phyloP scores from a whole-genome alignment of 352 stramenopile species.

The Saprolegnia parasitica region DNA sequence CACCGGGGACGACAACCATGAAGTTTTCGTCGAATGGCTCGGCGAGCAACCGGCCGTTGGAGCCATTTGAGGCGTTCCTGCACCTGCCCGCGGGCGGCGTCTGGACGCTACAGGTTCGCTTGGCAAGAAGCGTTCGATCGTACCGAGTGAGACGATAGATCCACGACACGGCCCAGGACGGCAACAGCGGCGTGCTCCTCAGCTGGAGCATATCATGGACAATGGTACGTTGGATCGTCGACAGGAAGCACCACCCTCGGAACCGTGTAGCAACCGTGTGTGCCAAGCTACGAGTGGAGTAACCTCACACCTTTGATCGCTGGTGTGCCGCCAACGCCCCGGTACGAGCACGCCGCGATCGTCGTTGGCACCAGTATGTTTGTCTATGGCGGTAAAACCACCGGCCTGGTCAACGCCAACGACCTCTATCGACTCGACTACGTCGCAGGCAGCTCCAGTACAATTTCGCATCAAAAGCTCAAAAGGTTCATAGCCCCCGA shows the following conservation, averaged over 20 bases:
- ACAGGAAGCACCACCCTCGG: neutral
- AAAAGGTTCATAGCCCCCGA: too few relatives aligned
- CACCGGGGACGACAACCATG: conserved; percentile 34
- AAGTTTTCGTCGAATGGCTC: conserved; percentile 34
- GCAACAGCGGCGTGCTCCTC: conserved; percentile 40
- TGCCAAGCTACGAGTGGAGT: conserved; percentile 51
- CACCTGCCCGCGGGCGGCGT: conserved; percentile 46
- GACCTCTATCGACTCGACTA: conserved; percentile 72
- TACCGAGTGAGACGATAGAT: neutral
- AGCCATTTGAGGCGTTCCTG: conserved; percentile 54
- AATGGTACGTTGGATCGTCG: conserved; percentile 18
- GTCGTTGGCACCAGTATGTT: conserved; percentile 62
- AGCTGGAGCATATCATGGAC: conserved; percentile 55
- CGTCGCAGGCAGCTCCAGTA: conserved; percentile 27
- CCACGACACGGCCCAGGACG: conserved; percentile 32
- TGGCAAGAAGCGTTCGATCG: neutral
- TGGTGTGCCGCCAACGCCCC: conserved; percentile 40
- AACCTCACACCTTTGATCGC: conserved; percentile 35
- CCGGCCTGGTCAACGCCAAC: conserved; percentile 34
- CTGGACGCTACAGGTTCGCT: conserved; percentile 50
- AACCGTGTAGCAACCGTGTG: conserved; percentile 37
- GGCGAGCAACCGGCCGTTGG: conserved; percentile 30
- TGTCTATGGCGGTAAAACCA: conserved; percentile 49
- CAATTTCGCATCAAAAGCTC: neutral
- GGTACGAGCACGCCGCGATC: conserved; percentile 59